A percentile compares a stretch with the other conserved stretches of the same genome.
Evolutionary conservation across 768 basidiomycete species (phyloP).

Genomic region (Suillus occidentalis): DNA sequence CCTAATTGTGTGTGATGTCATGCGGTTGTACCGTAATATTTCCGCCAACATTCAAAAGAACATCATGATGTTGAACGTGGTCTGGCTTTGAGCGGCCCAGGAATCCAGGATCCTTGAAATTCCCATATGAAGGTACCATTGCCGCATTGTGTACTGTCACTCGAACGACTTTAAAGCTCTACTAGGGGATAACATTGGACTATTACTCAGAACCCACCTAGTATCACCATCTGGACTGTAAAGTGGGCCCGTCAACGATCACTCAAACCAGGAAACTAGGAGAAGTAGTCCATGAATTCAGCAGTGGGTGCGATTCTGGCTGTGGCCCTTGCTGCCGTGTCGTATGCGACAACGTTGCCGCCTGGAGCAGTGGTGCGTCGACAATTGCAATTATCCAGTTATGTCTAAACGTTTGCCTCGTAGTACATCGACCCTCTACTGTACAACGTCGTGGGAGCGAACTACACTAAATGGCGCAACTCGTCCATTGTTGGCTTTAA

Average conservation of each 20-base stretch:
- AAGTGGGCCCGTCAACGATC: not conserved
- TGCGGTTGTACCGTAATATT: no score
- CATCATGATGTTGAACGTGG: no score
- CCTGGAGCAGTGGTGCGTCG: constrained; percentile 6
- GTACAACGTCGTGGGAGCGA: constrained; percentile 47
- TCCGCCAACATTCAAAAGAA: no score
- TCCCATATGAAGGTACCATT: no score
- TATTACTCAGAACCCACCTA: not conserved
- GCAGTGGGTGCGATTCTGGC: not conserved
- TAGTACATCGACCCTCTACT: constrained; percentile 51
- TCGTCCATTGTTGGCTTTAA: constrained; percentile 46
- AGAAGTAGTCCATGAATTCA: not conserved
- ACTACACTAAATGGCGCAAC: constrained; percentile 32
- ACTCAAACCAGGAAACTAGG: not conserved
- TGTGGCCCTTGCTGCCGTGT: not conserved
- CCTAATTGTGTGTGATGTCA: no score
- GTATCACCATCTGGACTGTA: no score
- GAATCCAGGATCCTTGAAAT: no score
- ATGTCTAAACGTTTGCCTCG: not conserved
- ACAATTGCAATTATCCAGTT: not conserved
- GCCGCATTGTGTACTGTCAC: not conserved
- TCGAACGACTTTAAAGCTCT: not conserved
- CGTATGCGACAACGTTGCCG: not conserved
- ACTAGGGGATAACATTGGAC: not conserved
- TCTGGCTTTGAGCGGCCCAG: no score